Base-by-base conservation (phyloP, 208 protist genomes). In the Leishmania amazonensis region DNA sequence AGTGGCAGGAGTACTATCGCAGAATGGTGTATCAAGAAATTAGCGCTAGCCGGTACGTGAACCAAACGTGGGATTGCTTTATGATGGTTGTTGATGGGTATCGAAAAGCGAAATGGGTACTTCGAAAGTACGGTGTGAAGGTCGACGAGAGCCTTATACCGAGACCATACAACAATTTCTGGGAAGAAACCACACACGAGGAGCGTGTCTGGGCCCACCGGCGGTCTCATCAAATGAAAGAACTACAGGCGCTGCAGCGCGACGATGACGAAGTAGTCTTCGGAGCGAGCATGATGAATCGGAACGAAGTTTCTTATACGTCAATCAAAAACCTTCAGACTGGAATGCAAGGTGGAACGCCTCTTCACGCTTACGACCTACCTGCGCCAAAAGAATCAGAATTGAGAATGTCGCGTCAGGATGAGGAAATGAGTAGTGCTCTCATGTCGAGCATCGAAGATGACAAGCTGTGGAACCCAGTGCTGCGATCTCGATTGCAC, bases 41-140 rank as follows among this genome's bases (percentile, higher is more conserved):
- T 8, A 86, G 83, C 54, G 93, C 95, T 2, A 87, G 88, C 35
- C 89, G 91, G 15, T 97, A 93, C 80, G 93, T 96, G 24, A 96
- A 95, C 80, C 92, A 96, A 71, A 94, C 93, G 21, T 97, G 93
- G 93, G 93, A 97, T 80, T 93, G 90, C 83, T 97, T 97, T 76
- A 96, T 97, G 93, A 95, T 96, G 91, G 92, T 97, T 57, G 93
- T 97, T 1, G 93, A 97, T 79, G 95, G 95, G 3, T 97, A 97
- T 79, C 79, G 89, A 24, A 97, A 97, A 60, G 84, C 80, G 7
- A 97, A 96, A 76, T 97, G 95, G 95, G 90, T 97, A 13, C 79
- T 97, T 49, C 84, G 88, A 42, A 97, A 97, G 76, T 97, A 95
- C 76, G 87, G 88, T 68, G 81, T 96, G 0, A 54, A 78, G 45